Evolutionary conservation across 495 filamentous ascomycete genomes (phyloP), one percentile per base, ranked within the genome.

Genomic region (Penicillium manginii): DNA sequence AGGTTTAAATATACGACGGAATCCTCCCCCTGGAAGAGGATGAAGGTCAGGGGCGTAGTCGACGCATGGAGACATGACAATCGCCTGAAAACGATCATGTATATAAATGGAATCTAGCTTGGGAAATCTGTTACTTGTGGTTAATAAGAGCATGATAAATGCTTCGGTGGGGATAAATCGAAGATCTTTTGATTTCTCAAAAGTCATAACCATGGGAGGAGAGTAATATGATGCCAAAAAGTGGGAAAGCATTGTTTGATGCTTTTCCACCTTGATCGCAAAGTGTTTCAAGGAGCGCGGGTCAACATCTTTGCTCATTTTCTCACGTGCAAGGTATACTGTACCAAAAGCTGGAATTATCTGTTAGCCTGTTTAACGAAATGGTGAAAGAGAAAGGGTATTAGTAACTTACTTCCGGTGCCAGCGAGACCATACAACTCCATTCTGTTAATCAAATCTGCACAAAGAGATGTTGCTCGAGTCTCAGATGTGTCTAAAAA

Each of bases 71-170:
- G 52, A 51, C 69, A 72, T 72, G 5, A 73, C 55, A 21, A 66
- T 67, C 1, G 66, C 51, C 22, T 60, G 59, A 23, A 50, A 61
- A 12, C 55, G n/a, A 11, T 58, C 60, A 48, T 71, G 63, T 4
- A 57, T 49, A 45, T 73, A 71, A n/a, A 72, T 64, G 0, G 66
- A 65, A 54, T 72, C 54, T 7, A 73, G 45, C 0, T n/a, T 58
- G 0, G 66, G 71, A 33, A 73, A 73, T 11, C 64, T 57, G 15
- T 68, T 50, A 60, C 62, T 62, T 21, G 43, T 21, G 15, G 57
- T 47, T 2, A 66, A 33, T 15, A 70, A 60, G 11, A 70, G 40
- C 26, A 73, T 42, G 7, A 64, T 31, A 14, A 67, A 29, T 1
- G 70, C 70, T 48, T 73, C 70, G n/a, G 31, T 21, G 9, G 70